Evolutionary conservation across 202 grass and related monocot genomes (phyloP).

Genomic region (Brachypodium distachyon): DNA sequence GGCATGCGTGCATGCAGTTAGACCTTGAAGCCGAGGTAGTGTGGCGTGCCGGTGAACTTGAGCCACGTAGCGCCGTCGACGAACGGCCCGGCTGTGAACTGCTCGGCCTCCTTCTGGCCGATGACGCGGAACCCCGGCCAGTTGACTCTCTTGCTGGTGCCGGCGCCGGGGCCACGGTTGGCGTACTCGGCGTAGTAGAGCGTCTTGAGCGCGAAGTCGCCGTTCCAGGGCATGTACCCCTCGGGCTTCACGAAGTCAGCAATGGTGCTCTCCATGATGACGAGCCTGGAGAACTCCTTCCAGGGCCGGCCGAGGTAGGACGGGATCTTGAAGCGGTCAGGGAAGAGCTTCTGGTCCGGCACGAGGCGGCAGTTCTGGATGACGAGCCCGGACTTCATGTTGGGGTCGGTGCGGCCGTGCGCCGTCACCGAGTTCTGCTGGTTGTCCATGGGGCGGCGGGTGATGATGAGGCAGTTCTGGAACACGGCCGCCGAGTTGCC

Average conservation of each 20-base stretch:
- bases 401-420: conserved; percentile 67
- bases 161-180: conserved; percentile 67
- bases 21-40: conserved; percentile 68
- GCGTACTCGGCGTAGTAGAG: conserved; percentile 85
- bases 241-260: conserved; percentile 68
- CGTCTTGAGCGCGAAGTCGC: conserved; percentile 58
- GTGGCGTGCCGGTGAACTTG: conserved; percentile 60
- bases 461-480: conserved; percentile 92
- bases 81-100: conserved; percentile 62
- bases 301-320: conserved; percentile 67
- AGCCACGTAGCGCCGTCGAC: conserved; percentile 58
- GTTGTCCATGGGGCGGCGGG: conserved; percentile 77
- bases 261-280: conserved; percentile 83
- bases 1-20: conserved; percentile 5
- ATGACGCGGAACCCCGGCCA: conserved; percentile 74
- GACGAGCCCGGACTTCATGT: conserved; percentile 67
- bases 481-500: conserved; percentile 73
- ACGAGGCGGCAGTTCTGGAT: conserved; percentile 90
- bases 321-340: conserved; percentile 72
- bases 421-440: conserved; percentile 86
- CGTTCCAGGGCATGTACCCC: conserved; percentile 69
- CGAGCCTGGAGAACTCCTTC: conserved; percentile 68
- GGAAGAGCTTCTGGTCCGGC: conserved; percentile 54
- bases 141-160: conserved; percentile 62
- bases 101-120: conserved; percentile 36